Percentiles rank a stretch among this genome's conserved stretches.
Evolutionary conservation across 768 basidiomycete genomes (phyloP).

Genomic region (Trametes elegans): DNA sequence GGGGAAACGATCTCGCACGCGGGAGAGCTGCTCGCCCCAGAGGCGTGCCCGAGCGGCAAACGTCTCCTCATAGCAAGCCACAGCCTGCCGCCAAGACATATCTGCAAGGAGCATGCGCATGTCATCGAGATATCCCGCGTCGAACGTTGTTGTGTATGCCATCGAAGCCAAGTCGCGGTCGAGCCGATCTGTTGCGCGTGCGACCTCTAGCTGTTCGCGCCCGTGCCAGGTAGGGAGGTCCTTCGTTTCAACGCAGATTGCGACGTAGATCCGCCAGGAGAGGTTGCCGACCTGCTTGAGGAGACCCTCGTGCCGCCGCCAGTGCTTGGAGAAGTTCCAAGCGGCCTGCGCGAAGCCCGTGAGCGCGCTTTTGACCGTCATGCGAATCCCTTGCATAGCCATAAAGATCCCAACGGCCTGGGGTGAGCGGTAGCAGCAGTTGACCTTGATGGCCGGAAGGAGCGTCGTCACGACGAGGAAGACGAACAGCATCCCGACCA

Average conservation of each 20-base stretch:
- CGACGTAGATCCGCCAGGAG: not conserved
- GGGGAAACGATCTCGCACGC: conserved; percentile 1
- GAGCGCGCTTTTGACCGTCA: not conserved
- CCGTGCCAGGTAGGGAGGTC: conserved; percentile 9
- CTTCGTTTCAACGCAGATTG: not conserved
- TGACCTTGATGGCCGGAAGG: conserved; percentile 13
- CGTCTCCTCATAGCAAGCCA: conserved; percentile 6
- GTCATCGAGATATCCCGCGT: not conserved
- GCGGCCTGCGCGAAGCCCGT: not conserved
- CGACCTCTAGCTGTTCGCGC: conserved; percentile 3
- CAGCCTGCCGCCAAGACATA: conserved; percentile 1
- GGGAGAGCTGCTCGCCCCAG: conserved; percentile 1
- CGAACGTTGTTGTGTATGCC: conserved; percentile 11
- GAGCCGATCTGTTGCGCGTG: not conserved
- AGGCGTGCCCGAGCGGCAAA: not conserved
- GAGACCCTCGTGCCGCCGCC: not conserved
- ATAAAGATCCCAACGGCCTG: conserved; percentile 16
- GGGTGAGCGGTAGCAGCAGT: conserved; percentile 23
- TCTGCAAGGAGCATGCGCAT: conserved; percentile 2
- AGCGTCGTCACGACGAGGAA: conserved; percentile 20
- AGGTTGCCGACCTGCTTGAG: not conserved
- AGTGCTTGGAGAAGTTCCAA: not conserved
- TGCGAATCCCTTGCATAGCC: not conserved
- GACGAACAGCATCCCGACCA: conserved; percentile 12
- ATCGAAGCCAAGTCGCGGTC: conserved; percentile 4